Evolutionary conservation across 352 stramenopile genomes (phyloP), one percentile per base, ranked within the genome.

Genomic region (Pythium monospermum): DNA sequence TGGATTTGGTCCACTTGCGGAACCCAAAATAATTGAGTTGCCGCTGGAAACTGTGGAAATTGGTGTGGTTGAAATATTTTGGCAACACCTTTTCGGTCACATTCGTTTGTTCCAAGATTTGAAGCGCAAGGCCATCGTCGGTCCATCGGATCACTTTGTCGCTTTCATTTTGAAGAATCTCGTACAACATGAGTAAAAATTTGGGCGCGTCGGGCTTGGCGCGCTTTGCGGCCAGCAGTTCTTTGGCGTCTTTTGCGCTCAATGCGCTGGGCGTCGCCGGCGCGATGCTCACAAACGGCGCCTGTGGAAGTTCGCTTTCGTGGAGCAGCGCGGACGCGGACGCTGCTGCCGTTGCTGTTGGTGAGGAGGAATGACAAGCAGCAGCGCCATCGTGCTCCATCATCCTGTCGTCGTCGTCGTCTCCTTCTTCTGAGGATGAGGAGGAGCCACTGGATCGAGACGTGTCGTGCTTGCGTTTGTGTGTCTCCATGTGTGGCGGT

Each of bases 11-110:
- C 68, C 68, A 76, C 38, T 86, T 86, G 38, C 71, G 64, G 63
- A 96, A 96, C 27, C 64, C 73, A 66, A 96, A 96, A 64, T 96
- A 95, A 58, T 91, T 94, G 35, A 96, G 69, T 55, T 96, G 84
- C 7, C 86, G 74, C 48, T 91, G 79, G 39, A 96, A 85, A n/a
- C 79, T 93, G 35, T 86, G 79, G 62, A 94, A 96, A 41, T 84
- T 92, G 42, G 74, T 76, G 62, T 96, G 86, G 45, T 92, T 95
- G 60, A 96, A 96, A 61, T 95, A 96, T 53, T 82, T 77, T 26
- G 86, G 84, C 12, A 96, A 62, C 38, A 96, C 71, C 57, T 87
- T 71, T 18, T 75, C 56, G 39, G 89, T 85, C 18, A 94, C 59
- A 22, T 51, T 51, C 2, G 27, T 45, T 19, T 66, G 60, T 56